Evolutionary conservation across 2,329 filamentous ascomycete species (phyloP), one percentile per base, ranked within the genome.

Genomic region (Lachnellula willkommii): DNA sequence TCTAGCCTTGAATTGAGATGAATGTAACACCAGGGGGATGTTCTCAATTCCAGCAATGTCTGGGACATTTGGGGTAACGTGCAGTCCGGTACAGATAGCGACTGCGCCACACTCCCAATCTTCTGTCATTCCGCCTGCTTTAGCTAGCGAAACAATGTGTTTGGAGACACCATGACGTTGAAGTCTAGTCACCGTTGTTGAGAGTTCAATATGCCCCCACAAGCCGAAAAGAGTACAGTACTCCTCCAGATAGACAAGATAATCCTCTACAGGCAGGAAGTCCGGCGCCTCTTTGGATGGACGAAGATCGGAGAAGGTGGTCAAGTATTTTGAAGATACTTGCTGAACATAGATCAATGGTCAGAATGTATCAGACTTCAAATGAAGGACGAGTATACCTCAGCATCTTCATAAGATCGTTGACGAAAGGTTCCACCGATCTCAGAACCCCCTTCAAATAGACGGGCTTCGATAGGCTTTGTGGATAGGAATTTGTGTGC

Each of bases 241-340:
- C 22, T 63, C 65, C 5, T 71, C 66, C 9, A 79, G 74, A 53
- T 79, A 79, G 12, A 67, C 50, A 15, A 75, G 68, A 56, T 77
- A 79, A 2, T 65, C 62, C 7, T 68, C 59, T 0, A 73, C 70
- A 2, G 70, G 71, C 7, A 78, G 60, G 55, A 79, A 79, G 57
- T 79, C 76, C 7, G 75, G 72, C 1, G 70, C 70, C 9, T 75
- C 70, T 1, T 67, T 50, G 1, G 73, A 66, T 2, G 75, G 69
- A 1, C 77, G 72, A 56, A 76, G 77, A 59, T 79, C 77, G 1
- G 77, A 79, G 58, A 79, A 80, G 17, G 73, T 68, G 0, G 77
- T 79, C 8, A 80, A 68, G 45, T 78, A 76, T 58, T 77, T 78
- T 3, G 76, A 78, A 1, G 74, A 77, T 1, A 79, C 77, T 1